Evolutionary conservation across 805 yeast genomes (phyloP).

Genomic region (Nakazawaea ishiwadae): DNA sequence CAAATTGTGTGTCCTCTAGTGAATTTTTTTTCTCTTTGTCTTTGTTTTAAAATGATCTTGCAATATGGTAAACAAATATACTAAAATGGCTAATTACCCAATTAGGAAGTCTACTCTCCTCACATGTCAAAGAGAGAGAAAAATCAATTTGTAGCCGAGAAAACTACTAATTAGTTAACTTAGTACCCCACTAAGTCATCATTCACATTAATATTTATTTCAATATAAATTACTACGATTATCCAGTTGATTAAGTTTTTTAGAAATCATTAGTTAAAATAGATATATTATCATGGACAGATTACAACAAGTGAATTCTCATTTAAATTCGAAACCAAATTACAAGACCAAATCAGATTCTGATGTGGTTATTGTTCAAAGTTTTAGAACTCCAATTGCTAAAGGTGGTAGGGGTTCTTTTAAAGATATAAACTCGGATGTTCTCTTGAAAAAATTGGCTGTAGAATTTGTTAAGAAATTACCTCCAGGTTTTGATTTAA

Average conservation of each 20-base stretch:
- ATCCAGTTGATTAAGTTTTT: no score
- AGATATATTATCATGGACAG: conserved; percentile 26
- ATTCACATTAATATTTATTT: no score
- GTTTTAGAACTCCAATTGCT: conserved; percentile 86
- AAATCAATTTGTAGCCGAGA: background rate
- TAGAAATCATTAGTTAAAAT: no score
- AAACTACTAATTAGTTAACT: background rate
- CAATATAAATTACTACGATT: background rate
- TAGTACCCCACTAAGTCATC: background rate
- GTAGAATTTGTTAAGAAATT: conserved; percentile 49
- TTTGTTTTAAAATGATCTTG: background rate
- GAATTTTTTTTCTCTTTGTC: background rate
- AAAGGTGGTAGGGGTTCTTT: conserved; percentile 85
- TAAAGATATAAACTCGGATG: conserved; percentile 80
- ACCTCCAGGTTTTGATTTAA: conserved; percentile 44
- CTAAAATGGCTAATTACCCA: background rate
- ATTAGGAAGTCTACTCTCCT: background rate
- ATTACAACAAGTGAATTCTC: conserved; percentile 29
- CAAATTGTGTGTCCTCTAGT: background rate
- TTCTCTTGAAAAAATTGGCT: conserved; percentile 62
- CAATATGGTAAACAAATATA: background rate
- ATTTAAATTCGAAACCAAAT: conserved; percentile 23
- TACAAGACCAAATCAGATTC: conserved; percentile 61
- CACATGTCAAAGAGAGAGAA: background rate
- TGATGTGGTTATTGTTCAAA: conserved; percentile 87